Percentiles rank a stretch among this genome's conserved stretches.
These are phyloP conservation scores for Hortaea sp. DNA, from an alignment of 2,329 filamentous ascomycete genomes.

Conservation along the genomic window DNA sequence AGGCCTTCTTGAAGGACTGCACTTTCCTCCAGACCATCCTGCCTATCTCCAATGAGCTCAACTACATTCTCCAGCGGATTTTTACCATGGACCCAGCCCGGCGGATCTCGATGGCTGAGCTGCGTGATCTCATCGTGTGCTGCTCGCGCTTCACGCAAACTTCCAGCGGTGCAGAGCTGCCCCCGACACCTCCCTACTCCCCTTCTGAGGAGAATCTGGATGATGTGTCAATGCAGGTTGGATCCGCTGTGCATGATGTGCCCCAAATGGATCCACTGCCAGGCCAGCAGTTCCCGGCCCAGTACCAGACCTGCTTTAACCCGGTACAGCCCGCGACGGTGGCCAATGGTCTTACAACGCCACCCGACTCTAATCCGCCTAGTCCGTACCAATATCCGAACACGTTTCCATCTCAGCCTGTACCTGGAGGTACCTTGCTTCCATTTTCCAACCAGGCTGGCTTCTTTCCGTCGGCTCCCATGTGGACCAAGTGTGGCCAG, in stretches of 20 bases:
- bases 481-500: constrained; percentile 14
- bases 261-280: constrained; percentile 20
- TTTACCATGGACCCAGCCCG: constrained; percentile 79
- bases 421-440: constrained; percentile 8
- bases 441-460: constrained; percentile 3
- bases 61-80: constrained; percentile 74
- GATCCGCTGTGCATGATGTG: constrained; percentile 11
- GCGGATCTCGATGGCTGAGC: constrained; percentile 70
- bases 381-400: constrained; percentile 19
- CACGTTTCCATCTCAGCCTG: constrained; percentile 15
- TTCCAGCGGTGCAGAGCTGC: constrained; percentile 32
- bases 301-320: not conserved
- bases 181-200: constrained; percentile 35
- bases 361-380: constrained; percentile 17
- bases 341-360: constrained; percentile 8
- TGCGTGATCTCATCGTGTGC: constrained; percentile 64
- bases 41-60: constrained; percentile 79
- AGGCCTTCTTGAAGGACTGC: constrained; percentile 73
- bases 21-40: constrained; percentile 89
- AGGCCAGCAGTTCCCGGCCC: constrained; percentile 16
- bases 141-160: constrained; percentile 62
- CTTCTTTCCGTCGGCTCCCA: not conserved
- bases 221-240: constrained; percentile 4
- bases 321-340: not conserved
- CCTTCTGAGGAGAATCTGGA: constrained; percentile 28